These are phyloP conservation scores for Apiospora phragmitis DNA, from an alignment of 2,329 filamentous ascomycete species.

Conservation along the genomic window DNA sequence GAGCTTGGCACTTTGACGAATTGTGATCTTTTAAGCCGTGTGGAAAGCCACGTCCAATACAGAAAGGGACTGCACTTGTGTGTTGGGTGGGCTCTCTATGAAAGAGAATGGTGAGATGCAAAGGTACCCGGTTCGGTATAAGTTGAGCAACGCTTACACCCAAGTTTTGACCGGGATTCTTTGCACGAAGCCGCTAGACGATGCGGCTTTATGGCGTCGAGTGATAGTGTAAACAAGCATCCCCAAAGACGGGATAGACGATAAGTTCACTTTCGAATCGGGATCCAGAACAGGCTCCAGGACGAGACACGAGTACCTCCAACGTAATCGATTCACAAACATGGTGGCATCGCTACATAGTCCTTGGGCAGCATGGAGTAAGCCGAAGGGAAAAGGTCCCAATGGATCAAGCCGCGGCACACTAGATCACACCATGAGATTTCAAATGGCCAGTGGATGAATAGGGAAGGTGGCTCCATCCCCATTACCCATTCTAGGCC, in stretches of 20 bases:
- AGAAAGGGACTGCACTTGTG: not conserved
- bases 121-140: not conserved
- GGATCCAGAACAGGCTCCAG: not conserved
- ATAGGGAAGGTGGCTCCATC: constrained; percentile 1
- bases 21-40: not conserved
- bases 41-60: not conserved
- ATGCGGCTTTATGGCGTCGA: not conserved
- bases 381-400: not conserved
- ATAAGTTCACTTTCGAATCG: not conserved
- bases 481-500: not conserved
- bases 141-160: not conserved
- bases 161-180: not conserved
- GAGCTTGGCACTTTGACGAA: not conserved
- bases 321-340: not conserved
- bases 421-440: not conserved
- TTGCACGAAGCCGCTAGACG: not conserved
- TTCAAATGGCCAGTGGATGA: not conserved
- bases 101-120: not conserved
- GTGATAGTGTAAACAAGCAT: not conserved
- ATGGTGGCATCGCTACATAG: not conserved
- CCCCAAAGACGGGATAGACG: not conserved
- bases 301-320: not conserved
- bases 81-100: not conserved
- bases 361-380: not conserved
- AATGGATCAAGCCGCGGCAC: not conserved